Base-by-base conservation (phyloP, 2,329 filamentous ascomycete species). In the Simplicillium aogashimaense region DNA sequence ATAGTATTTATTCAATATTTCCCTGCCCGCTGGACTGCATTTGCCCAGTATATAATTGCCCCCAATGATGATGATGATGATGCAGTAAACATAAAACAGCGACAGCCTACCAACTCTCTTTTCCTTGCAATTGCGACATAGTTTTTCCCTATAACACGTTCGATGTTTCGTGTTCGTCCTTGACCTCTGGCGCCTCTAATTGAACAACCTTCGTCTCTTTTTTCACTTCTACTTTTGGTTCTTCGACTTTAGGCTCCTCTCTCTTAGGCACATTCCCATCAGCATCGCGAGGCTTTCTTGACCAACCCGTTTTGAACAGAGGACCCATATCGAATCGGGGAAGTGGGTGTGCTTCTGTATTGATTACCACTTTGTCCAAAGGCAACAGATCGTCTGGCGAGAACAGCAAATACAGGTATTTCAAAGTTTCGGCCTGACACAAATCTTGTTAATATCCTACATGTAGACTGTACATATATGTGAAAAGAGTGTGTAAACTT, bases 361-460 rank as follows among this genome's bases (percentile, higher is more conserved):
- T 98, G 56, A 97, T 80, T 31, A 98, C 88, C 18, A 95, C 72
- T 52, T 89, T 77, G 51, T 92, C 84, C 28, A 98, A 70, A 2
- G 89, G 87, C 33, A 97, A 68, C 30, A 95, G 63, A 45, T 94
- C 85, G 47, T 82, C 70, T 4, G 85, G 80, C 3, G 86, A 89
- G 65, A 98, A 98, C 29, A 98, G 72, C 32, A 98, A 76, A 60
- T 95, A 98, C 59, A 98, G 84, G 59, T 98, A 98, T 65, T 98
- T 98, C 35, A 98, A 70, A 16, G 92, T 98, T 66, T 98, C 92
- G 36, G 92, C 89, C 83, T 87, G 43, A 17, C n/a, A 41, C 35
- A 45, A 17, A 46, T 28, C 29, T 17, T 5, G 45, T 52, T 40
- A 54, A 48, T 25, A 33, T 6, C 11, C 13, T 15, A 11, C 12